Evolutionary conservation across 345 rosid genomes (phyloP).

Genomic region (Excoecaria agallocha): DNA sequence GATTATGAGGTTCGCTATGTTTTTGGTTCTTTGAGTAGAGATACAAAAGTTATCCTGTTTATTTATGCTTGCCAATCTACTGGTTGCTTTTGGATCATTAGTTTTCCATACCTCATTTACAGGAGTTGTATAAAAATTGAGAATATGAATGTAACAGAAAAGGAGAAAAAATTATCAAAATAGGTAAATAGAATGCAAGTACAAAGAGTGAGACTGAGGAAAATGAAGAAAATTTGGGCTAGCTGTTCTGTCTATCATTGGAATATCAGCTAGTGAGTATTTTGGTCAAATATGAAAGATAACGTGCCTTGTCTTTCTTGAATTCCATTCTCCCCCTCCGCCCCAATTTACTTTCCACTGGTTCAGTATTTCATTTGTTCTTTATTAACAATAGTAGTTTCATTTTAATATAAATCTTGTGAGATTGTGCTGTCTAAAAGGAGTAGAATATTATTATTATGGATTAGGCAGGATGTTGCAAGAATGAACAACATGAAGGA

Average conservation of each 20-base stretch:
- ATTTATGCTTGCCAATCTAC: neutral
- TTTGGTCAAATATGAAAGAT: neutral
- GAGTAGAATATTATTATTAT: neutral
- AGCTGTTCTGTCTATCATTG: neutral
- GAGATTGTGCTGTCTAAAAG: neutral
- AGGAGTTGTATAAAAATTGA: neutral
- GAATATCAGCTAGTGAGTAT: neutral
- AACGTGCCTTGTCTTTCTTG: neutral
- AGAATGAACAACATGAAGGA: neutral
- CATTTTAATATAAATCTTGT: neutral
- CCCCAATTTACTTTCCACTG: neutral
- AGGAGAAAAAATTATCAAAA: neutral
- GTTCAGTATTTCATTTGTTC: neutral
- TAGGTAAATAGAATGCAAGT: neutral
- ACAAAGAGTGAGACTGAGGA: neutral
- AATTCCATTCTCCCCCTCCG: neutral
- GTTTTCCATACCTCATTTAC: constrained; percentile 1
- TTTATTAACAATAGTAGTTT: neutral
- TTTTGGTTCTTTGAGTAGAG: neutral
- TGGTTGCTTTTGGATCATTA: neutral
- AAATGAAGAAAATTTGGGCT: neutral
- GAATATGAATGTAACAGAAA: neutral
- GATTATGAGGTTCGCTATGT: neutral
- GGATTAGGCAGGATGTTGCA: neutral
- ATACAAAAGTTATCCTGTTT: neutral